Evolutionary conservation across 345 rosid genomes (phyloP).

Genomic region (Zanthoxylum bungeanum): DNA sequence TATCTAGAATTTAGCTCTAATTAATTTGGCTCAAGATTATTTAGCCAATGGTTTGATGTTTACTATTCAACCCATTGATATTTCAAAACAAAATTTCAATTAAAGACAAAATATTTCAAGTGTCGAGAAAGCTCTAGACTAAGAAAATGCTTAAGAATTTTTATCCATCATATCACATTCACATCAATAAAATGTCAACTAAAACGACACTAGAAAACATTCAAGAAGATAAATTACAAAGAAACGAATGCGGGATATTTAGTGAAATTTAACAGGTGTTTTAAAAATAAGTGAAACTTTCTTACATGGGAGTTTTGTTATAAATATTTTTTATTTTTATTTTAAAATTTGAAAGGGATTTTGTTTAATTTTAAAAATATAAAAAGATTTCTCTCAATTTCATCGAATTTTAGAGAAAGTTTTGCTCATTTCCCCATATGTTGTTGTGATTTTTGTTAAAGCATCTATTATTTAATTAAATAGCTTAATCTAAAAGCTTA

Average conservation of each 20-base stretch:
- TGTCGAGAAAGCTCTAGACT: background rate
- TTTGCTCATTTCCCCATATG: too few relatives aligned
- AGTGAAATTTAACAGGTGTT: too few relatives aligned
- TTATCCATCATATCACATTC: background rate
- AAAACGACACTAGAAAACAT: background rate
- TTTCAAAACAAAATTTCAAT: background rate
- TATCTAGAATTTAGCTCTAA: too few relatives aligned
- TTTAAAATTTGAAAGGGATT: too few relatives aligned
- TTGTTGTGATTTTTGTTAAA: background rate
- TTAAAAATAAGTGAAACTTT: too few relatives aligned
- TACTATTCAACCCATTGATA: background rate
- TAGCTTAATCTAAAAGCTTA: too few relatives aligned
- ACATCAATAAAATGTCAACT: background rate
- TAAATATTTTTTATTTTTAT: too few relatives aligned
- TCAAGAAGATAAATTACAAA: background rate
- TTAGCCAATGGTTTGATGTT: background rate
- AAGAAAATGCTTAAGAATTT: background rate
- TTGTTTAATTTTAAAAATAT: too few relatives aligned
- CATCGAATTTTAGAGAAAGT: too few relatives aligned
- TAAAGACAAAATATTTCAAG: background rate
- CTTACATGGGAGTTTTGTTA: too few relatives aligned
- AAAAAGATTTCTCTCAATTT: too few relatives aligned
- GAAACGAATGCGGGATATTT: background rate
- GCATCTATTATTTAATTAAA: background rate
- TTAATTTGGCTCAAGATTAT: background rate